Base-by-base conservation (phyloP, 2,329 filamentous ascomycete genomes). In the Microdochium nivale region DNA sequence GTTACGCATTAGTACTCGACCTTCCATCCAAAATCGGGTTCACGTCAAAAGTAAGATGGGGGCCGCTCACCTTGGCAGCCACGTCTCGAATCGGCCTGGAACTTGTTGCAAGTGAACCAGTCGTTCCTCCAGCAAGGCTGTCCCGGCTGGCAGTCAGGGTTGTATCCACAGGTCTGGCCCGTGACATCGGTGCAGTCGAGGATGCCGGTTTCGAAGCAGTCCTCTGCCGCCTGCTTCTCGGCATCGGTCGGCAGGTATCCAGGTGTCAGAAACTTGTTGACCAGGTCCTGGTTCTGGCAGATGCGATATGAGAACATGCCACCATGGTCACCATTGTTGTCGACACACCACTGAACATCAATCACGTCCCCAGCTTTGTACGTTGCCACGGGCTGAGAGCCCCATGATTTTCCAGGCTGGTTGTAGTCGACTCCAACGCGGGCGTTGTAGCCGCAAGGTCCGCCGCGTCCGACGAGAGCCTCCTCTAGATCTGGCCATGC, bases 231-330 rank as follows among this genome's bases (percentile, higher is more conserved):
- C 58, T 79, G 69, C 61, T 80, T 80, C 65, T 79, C 77, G 0
- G 60, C 72, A 0, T 72, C 62, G 2, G 74, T 79, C 0, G 77
- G 76, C 2, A 74, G 56, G 54, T 79, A 77, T 8, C 58, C 60
- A 0, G 74, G 68, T 1, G 71, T 69, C 1, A 78, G 61, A 57
- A 80, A 72, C 55, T 74, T 74, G 64, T 78, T 68, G 27, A 79
- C 73, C 0, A 80, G 60, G 0, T 62, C 65, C 56, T 79, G 75
- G 56, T 80, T 65, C 55, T 76, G 70, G 57, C 76, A 80, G 54
- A 79, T 72, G 10, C 77, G 74, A 60, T 78, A 80, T 56, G 62
- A 70, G 62, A 78, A 80, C 76, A 79, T 79, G 61, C 76, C 77
- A 25, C 76, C 76, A 55, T 80, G 77, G 55, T 80, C 76, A 0